Evolutionary conservation across 768 basidiomycete species (phyloP).

Genomic region (Leccinum broughii): DNA sequence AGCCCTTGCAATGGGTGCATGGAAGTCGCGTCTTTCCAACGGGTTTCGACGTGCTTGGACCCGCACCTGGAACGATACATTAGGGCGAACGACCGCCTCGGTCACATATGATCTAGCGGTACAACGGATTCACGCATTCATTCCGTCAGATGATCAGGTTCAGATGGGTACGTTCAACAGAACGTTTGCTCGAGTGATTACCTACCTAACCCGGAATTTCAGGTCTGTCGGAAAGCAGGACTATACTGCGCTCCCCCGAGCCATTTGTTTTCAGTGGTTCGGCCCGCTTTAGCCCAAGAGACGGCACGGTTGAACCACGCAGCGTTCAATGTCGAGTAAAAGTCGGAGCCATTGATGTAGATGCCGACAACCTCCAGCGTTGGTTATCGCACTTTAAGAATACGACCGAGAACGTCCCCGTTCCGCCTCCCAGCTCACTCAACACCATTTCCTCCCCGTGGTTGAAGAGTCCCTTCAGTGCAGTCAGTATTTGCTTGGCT

Average conservation of each 20-base stretch:
- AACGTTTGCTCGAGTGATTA: conserved; percentile 1
- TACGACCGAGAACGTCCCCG: conserved; percentile 5
- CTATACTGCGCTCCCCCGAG: conserved; percentile 49
- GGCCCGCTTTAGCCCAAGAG: conserved; percentile 58
- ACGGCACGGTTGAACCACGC: conserved; percentile 51
- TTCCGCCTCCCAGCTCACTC: conserved; percentile 5
- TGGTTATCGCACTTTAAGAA: conserved; percentile 17
- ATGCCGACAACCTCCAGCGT: conserved; percentile 41
- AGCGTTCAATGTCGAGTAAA: conserved; percentile 49
- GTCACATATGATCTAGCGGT: conserved; percentile 52
- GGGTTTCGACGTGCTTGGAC: conserved; percentile 67
- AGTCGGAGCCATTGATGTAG: conserved; percentile 47
- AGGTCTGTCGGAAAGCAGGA: conserved; percentile 29
- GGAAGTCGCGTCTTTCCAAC: conserved; percentile 59
- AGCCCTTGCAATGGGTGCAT: conserved; percentile 54
- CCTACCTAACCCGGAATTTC: conserved; percentile 3
- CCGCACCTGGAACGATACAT: conserved; percentile 67
- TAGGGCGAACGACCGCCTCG: conserved; percentile 59
- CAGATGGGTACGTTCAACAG: conserved; percentile 31
- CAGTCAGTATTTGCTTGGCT: conserved; percentile 16
- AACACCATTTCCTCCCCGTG: conserved; percentile 22
- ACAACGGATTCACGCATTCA: conserved; percentile 45
- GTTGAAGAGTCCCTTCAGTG: conserved; percentile 29
- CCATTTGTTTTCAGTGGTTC: conserved; percentile 46
- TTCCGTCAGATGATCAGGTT: conserved; percentile 26